These are phyloP conservation scores for Geranomyces michiganensis DNA, from an alignment of 192 early-diverging fungal genomes.

Conservation along the genomic window DNA sequence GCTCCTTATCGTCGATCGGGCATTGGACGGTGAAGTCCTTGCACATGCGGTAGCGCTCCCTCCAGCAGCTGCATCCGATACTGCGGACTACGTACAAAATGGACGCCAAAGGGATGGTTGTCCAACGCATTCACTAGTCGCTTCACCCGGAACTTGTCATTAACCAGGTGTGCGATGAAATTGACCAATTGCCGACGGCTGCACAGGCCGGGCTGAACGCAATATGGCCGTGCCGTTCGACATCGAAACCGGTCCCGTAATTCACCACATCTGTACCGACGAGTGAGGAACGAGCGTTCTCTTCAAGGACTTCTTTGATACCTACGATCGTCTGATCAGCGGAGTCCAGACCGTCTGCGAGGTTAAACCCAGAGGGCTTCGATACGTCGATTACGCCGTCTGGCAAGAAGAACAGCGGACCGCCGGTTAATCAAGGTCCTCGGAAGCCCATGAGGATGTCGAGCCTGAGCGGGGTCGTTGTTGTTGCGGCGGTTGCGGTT, in stretches of 20 bases:
- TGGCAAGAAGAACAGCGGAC: slow-evolving; percentile 9
- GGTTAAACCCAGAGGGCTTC: neutral
- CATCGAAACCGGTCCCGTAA: neutral
- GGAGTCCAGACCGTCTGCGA: neutral
- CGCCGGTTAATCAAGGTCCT: neutral
- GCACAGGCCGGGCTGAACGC: neutral
- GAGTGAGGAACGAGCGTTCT: neutral
- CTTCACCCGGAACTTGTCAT: neutral
- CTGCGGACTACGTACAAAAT: slow-evolving; percentile 15
- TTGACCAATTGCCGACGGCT: neutral
- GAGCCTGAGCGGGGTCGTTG: too few species aligned
- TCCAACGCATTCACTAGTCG: slow-evolving; percentile 3
- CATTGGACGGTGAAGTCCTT: neutral
- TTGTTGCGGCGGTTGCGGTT: too few species aligned
- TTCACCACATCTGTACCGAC: slow-evolving; percentile 15
- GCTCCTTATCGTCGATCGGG: slow-evolving; percentile 2
- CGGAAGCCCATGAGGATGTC: too few species aligned
- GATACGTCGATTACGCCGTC: slow-evolving; percentile 22
- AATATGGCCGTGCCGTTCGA: slow-evolving; percentile 15
- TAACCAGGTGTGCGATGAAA: too few species aligned
- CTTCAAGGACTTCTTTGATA: slow-evolving; percentile 5
- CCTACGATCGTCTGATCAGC: neutral
- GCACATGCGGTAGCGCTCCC: neutral
- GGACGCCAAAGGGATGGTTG: neutral
- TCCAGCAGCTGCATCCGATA: slow-evolving; percentile 4